phyloP scores from a whole-genome alignment of 2,329 filamentous ascomycete genomes.

The Ophiostoma ulmi region DNA sequence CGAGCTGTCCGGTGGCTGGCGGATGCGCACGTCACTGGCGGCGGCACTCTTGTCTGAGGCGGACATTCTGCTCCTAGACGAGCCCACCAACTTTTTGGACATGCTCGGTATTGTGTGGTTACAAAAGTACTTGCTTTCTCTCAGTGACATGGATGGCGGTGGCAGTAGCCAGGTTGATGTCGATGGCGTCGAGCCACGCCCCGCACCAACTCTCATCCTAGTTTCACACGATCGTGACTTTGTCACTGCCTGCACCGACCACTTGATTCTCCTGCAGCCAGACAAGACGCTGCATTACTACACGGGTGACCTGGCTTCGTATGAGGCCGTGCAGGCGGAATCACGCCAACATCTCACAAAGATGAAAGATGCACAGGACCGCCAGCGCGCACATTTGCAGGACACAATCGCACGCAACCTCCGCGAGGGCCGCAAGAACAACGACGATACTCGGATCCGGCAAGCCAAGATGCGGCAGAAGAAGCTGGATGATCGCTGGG shows the following conservation, averaged over 20 bases:
- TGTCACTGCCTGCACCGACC: conserved; percentile 65
- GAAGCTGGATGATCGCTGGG: conserved; percentile 76
- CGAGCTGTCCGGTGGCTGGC: conserved; percentile 70
- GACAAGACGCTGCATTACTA: conserved; percentile 72
- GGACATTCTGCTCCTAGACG: not conserved
- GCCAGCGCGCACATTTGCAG: conserved; percentile 74
- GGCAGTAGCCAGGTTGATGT: not conserved
- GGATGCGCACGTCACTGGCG: conserved; percentile 49
- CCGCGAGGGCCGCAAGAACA: conserved; percentile 67
- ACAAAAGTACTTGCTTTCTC: not conserved
- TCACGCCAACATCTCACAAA: conserved; percentile 38
- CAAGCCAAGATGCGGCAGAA: conserved; percentile 80
- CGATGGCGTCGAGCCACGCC: not conserved
- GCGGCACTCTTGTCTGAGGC: not conserved
- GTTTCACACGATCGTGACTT: conserved; percentile 85
- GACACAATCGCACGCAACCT: conserved; percentile 70
- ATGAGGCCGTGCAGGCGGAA: conserved; percentile 63
- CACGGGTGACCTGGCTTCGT: conserved; percentile 62
- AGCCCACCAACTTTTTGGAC: not conserved
- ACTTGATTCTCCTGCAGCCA: conserved; percentile 60
- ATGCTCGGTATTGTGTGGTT: conserved; percentile 2
- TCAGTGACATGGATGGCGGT: not conserved
- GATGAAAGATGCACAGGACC: conserved; percentile 78
- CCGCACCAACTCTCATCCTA: conserved; percentile 43
- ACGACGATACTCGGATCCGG: conserved; percentile 80